phyloP scores from a whole-genome alignment of 2,329 filamentous ascomycete genomes.

The Furcasterigmium furcatum region DNA sequence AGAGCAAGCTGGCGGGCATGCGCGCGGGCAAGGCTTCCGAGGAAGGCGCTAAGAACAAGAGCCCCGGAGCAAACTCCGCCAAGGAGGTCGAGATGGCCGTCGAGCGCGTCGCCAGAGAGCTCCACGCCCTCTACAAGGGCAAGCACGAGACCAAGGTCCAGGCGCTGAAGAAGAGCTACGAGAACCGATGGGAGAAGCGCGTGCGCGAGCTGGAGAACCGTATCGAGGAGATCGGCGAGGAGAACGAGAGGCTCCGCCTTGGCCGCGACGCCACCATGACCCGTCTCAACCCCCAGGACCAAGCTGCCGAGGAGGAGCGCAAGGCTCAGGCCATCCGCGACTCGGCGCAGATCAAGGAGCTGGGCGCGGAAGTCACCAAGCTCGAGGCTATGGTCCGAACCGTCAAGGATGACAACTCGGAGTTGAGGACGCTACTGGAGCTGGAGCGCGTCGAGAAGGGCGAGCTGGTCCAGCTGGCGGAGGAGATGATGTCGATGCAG shows the following conservation, averaged over 20 bases:
- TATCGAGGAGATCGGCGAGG: slow-evolving; percentile 64
- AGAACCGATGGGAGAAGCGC: slow-evolving; percentile 85
- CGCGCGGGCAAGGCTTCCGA: slow-evolving; percentile 55
- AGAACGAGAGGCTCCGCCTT: slow-evolving; percentile 71
- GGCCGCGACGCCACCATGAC: slow-evolving; percentile 65
- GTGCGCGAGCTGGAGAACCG: slow-evolving; percentile 73
- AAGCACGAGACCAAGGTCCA: slow-evolving; percentile 97
- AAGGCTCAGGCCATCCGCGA: slow-evolving; percentile 59
- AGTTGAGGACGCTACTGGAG: slow-evolving; percentile 64
- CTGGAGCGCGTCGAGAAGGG: slow-evolving; percentile 79
- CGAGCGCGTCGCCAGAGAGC: slow-evolving; percentile 88
- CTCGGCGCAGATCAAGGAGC: slow-evolving; percentile 63
- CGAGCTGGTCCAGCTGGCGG: slow-evolving; percentile 75
- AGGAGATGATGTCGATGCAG: slow-evolving; percentile 78
- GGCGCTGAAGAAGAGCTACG: slow-evolving; percentile 81
- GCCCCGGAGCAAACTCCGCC: slow-evolving; percentile 25
- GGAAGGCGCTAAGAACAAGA: slow-evolving; percentile 28
- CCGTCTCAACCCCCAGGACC: slow-evolving; percentile 46
- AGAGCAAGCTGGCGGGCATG: slow-evolving; percentile 73
- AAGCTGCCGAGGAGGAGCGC: slow-evolving; percentile 47
- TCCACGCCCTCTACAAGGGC: slow-evolving; percentile 90
- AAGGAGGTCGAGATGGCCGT: slow-evolving; percentile 79
- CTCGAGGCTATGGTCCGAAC: slow-evolving; percentile 70
- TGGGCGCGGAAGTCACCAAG: slow-evolving; percentile 72
- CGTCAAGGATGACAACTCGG: slow-evolving; percentile 66